Conservation (phyloP, 2,329 filamentous ascomycete genomes). For the Apiospora rasikravindrae region DNA sequence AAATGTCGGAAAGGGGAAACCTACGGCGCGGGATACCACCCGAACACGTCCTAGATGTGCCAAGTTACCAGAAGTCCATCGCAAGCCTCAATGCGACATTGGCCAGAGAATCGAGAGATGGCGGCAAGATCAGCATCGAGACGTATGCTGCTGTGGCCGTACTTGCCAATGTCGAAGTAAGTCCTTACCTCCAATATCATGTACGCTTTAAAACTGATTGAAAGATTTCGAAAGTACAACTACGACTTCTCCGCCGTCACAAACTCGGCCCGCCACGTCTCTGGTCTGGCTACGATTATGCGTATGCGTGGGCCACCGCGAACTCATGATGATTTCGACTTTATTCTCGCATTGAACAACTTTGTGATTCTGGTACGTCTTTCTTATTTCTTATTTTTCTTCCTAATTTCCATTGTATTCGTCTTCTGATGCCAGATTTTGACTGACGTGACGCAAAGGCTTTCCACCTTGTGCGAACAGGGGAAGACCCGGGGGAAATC, state of each 20-base stretch:
- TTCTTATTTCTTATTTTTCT: not conserved
- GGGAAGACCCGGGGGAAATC: too few species aligned
- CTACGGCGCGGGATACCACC: not conserved
- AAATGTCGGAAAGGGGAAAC: not conserved
- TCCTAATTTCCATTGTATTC: too few species aligned
- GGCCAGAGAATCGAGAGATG: not conserved
- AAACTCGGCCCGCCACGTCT: not conserved
- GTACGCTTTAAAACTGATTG: rapidly evolving
- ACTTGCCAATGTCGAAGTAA: not conserved
- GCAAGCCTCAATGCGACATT: not conserved
- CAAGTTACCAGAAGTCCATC: not conserved
- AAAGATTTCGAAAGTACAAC: not conserved
- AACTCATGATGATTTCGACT: not conserved
- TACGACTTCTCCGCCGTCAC: not conserved
- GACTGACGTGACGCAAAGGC: not conserved
- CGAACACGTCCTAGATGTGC: not conserved
- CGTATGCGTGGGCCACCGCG: not conserved
- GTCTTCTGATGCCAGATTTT: too few species aligned
- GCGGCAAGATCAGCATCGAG: not conserved
- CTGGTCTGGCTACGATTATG: not conserved
- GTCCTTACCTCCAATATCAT: not conserved
- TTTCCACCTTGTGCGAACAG: too few species aligned
- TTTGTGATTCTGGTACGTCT: not conserved
- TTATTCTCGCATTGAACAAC: not conserved
- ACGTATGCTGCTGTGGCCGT: not conserved